These are phyloP conservation scores for Theobroma cacao DNA, from an alignment of 345 rosid genomes.

Conservation along the genomic window DNA sequence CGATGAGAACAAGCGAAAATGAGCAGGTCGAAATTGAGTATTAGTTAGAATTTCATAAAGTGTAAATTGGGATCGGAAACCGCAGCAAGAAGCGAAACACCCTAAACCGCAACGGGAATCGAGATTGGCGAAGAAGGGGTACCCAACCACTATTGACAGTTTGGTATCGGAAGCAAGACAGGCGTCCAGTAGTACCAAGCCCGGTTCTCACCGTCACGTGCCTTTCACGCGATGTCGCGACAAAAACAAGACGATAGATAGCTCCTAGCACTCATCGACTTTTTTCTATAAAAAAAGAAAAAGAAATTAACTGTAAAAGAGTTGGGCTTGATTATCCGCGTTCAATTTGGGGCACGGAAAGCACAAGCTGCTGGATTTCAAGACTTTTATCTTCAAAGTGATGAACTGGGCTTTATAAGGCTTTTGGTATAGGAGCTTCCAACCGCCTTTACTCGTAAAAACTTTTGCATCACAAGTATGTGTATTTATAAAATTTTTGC, in stretches of 20 bases:
- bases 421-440: too few relatives aligned
- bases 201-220: constrained; percentile 4
- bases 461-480: too few relatives aligned
- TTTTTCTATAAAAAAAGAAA: too few relatives aligned
- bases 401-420: background rate
- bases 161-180: constrained; percentile 1
- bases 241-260: background rate
- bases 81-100: background rate
- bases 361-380: background rate
- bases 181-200: background rate
- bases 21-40: background rate
- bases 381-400: background rate
- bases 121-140: background rate
- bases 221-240: background rate
- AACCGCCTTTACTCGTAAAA: background rate
- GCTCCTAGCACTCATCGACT: too few relatives aligned
- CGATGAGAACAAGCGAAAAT: background rate
- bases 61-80: background rate
- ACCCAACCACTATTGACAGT: background rate
- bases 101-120: background rate
- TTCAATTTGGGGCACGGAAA: too few relatives aligned
- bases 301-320: too few relatives aligned
- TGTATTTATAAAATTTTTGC: too few relatives aligned
- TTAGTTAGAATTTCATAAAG: background rate
- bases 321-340: too few relatives aligned